Evolutionary conservation across 345 rosid species (phyloP).

Genomic region (Cardamine resedifolia): DNA sequence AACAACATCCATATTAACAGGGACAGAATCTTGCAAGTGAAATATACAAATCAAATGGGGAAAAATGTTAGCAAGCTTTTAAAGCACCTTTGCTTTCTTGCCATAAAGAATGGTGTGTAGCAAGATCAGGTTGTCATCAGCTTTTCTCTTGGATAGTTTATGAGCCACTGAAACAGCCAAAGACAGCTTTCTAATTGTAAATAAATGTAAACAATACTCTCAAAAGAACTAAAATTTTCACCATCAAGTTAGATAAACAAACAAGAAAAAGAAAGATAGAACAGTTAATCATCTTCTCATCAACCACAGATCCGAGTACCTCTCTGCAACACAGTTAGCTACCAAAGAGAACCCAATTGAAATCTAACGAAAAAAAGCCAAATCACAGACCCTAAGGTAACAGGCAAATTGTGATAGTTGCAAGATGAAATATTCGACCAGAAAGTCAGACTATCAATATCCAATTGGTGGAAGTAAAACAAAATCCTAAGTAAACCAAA

Average conservation of each 20-base stretch:
- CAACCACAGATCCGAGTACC: not conserved
- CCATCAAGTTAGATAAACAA: conserved; percentile 1
- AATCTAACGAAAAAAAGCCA: not conserved
- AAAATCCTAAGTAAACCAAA: conserved; percentile 1
- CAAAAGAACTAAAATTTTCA: not conserved
- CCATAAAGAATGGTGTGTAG: conserved; percentile 84
- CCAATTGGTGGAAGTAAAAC: not conserved
- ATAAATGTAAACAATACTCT: not conserved
- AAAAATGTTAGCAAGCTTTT: not conserved
- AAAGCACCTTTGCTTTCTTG: conserved; percentile 93
- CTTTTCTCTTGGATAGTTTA: conserved; percentile 92
- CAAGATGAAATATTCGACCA: not conserved
- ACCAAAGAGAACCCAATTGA: not conserved
- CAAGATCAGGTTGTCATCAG: conserved; percentile 77
- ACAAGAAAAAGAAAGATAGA: not conserved
- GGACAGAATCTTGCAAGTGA: not conserved
- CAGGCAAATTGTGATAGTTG: not conserved
- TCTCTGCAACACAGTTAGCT: not conserved
- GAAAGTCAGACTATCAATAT: not conserved
- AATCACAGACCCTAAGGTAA: not conserved
- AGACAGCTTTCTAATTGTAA: conserved; percentile 23
- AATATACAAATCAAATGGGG: not conserved
- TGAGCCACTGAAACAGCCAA: conserved; percentile 78
- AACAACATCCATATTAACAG: not conserved
- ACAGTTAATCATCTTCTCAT: conserved; percentile 8